Evolutionary conservation across 352 stramenopile genomes (phyloP).

Genomic region (Pythium brachiatum): DNA sequence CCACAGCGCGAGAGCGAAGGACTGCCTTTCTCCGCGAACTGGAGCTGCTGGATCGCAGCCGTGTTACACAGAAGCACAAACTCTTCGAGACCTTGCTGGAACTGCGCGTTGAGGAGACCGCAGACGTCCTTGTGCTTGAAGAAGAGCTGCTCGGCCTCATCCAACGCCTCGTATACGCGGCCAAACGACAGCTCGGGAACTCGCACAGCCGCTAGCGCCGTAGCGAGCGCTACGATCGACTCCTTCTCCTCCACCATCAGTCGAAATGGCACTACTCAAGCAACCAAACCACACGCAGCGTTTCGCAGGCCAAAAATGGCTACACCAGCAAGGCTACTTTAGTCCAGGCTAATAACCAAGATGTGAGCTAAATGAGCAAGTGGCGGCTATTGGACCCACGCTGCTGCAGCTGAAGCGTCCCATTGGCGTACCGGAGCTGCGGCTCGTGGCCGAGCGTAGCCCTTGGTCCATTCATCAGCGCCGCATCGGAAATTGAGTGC

Average conservation of each 20-base stretch:
- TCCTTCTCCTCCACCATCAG: slow-evolving; percentile 33
- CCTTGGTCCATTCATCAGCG: not conserved
- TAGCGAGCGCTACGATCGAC: slow-evolving; percentile 44
- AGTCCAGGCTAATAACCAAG: no score
- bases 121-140: slow-evolving; percentile 51
- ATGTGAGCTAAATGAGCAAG: not conserved
- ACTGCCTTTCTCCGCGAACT: slow-evolving; percentile 3
- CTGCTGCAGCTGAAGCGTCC: not conserved
- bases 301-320: not conserved
- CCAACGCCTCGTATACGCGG: slow-evolving; percentile 28
- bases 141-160: slow-evolving; percentile 38
- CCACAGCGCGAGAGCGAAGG: slow-evolving; percentile 25
- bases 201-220: slow-evolving; percentile 33
- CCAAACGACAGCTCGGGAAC: slow-evolving; percentile 13
- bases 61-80: slow-evolving; percentile 64
- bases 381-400: not conserved
- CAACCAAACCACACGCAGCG: no score
- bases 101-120: slow-evolving; percentile 33
- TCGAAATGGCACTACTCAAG: not conserved
- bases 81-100: slow-evolving; percentile 62
- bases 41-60: slow-evolving; percentile 46
- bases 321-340: not conserved
- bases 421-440: not conserved
- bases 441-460: not conserved
- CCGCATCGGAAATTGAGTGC: slow-evolving; percentile 7